Base-by-base conservation (phyloP, 441 rosid genomes). In the Breynia disticha region DNA sequence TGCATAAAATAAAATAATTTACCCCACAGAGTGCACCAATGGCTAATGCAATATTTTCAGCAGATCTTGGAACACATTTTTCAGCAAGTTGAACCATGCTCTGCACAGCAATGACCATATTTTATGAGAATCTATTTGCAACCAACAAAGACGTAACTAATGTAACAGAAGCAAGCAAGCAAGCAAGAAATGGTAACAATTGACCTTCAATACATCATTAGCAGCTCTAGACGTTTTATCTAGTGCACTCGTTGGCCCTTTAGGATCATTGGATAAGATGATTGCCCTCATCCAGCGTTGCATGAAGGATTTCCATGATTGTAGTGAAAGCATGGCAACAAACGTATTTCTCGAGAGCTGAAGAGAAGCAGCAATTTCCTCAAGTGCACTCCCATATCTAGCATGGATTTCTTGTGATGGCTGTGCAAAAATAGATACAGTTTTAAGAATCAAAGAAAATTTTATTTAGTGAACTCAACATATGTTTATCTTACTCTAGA, bases 281-380 rank as follows among this genome's bases (percentile, higher is more conserved):
- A 54, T 74, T 56, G 79, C 89, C 55, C 73, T 82, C 65, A 87
- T 70, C 98, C 98, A 91, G 48, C 86, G 87, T 44, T 57, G 67
- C 84, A 87, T 74, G 76, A 91, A 91, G 63, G 84, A 70, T 80
- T 79, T 87, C 89, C 95, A 83, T 19, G 98, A 91, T 78, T 91
- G 94, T 68, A 83, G 68, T 18, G 98, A 82, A 60, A 91, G 79
- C 59, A 91, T 86, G 1, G 94, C 94, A 59, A 86, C 69, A 67
- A 77, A 76, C 67, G 71, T 73, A 65, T 87, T 91, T 76, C 98
- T 77, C 59, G 95, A 85, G 56, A 86, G 87, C 66, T 78, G 83
- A 67, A 91, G 86, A 59, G 96, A 86, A 51, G 83, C 68, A 46
- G 83, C 82, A 60, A 87, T 77, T 66, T 83, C 87, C 65, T 67